Base-by-base conservation (phyloP, 257 asterid species). In the Prunella vulgaris region DNA sequence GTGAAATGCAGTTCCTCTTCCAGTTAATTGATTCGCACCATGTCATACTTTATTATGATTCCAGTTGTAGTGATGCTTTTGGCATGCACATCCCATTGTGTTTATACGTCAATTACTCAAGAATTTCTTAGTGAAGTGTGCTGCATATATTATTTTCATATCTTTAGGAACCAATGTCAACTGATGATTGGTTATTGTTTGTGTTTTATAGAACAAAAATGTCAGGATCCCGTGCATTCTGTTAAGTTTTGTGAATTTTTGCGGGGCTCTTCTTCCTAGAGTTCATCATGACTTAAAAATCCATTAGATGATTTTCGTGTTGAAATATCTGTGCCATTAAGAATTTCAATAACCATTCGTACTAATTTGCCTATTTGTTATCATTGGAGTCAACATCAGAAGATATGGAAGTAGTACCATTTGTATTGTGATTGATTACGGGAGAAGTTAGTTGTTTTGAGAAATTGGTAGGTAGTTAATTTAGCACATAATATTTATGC, bases 301-400 rank as follows among this genome's bases (percentile, higher is more conserved):
- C 14, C 40, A 38, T 67, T 33, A 20, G 64, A 68, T 60, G 78
- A 32, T 8, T 33, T 46, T n/a, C 18, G 13, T 22, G 46, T 58
- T 25, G 38, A 30, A 35, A 66, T 32, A 5, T 58, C 59, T 42
- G 56, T 14, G n/a, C 25, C 2, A 51, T 20, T 13, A 48, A 35
- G 20, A 42, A 20, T 25, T 54, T 62, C 44, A n/a, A 54, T 54
- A 21, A 18, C 10, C 17, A 21, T 60, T 30, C 27, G 51, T 64
- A 24, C 20, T 44, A 3, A 1, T 64, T 13, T 76, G 27, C 37
- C 32, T 53, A 56, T 44, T 44, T n/a, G 48, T 62, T 28, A 57
- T 66, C 65, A 44, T 32, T 33, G 40, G 35, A n/a, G 64, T 63
- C 32, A 56, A 66, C 67, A 27, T 48, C 53, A 64, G 54, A 60